These are phyloP conservation scores for Spongiforma sp. DNA, from an alignment of 1,284 basidiomycete species.

Conservation along the genomic window DNA sequence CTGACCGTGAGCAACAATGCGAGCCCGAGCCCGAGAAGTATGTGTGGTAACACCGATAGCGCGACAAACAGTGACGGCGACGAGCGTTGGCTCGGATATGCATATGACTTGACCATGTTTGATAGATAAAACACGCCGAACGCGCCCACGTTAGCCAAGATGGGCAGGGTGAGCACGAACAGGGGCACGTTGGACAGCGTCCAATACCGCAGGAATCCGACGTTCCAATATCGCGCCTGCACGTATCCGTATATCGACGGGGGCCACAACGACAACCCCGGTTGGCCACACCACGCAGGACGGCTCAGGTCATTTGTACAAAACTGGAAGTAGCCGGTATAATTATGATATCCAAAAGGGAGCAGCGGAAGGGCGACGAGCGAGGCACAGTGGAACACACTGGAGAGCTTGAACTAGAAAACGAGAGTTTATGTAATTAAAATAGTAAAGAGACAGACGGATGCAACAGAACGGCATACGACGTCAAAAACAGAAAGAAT, in stretches of 20 bases:
- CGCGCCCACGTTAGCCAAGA: conserved; percentile 55
- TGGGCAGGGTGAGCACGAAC: conserved; percentile 81
- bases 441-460: no score
- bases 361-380: conserved; percentile 52
- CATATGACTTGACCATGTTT: no score
- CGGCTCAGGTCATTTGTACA: conserved; percentile 46
- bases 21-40: conserved; percentile 69
- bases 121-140: conserved; percentile 44
- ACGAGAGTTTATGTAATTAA: no score
- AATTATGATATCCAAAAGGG: conserved; percentile 79
- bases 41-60: conserved; percentile 61
- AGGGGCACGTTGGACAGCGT: conserved; percentile 84
- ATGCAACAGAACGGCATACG: neutral
- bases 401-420: conserved; percentile 40
- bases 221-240: conserved; percentile 88
- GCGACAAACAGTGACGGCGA: conserved; percentile 37
- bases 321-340: conserved; percentile 66
- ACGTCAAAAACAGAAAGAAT: neutral
- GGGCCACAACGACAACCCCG: no score
- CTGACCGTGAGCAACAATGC: conserved; percentile 72
- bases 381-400: conserved; percentile 42
- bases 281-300: conserved; percentile 66
- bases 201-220: conserved; percentile 91
- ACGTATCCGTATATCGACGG: conserved; percentile 87
- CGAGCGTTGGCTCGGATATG: no score